Evolutionary conservation across 2,329 filamentous ascomycete species (phyloP), one percentile per base, ranked within the genome.

Genomic region (Botrytis fabae): DNA sequence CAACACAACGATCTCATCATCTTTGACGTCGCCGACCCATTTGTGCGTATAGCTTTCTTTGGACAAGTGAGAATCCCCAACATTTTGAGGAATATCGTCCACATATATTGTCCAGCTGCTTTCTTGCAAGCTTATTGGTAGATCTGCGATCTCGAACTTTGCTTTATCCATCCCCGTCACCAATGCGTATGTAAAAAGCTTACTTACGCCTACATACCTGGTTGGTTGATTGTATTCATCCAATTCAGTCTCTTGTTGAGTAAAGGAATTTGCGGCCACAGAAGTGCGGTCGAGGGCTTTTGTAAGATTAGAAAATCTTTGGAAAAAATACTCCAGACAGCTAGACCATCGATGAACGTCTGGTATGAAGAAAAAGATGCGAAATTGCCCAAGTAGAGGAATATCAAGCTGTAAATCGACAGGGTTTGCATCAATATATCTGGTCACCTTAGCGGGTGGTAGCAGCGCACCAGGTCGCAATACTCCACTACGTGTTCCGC

Each of bases 381-480:
- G 87, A 83, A 94, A 95, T 79, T 95, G 92, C 40, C 92, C 90
- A 9, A 94, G 84, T 81, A 93, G 88, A 1, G 92, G 92, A 62
- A 94, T 92, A 78, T 94, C 92, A 9, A 93, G 88, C 80, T 95
- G 91, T 42, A 94, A 84, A 77, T 94, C 90, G 60, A 95, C 89
- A 0, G 92, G 92, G 78, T 94, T 95, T 5, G 92, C 90, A 81
- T 95, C 92, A 69, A 94, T 87, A 79, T 91, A 94, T 42, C 92
- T 87, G 0, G 91, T 92, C 28, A 91, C 91, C 81, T 89, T 92
- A 59, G 90, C 90, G 3, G 92, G 92, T 4, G 84, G 84, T 16
- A 87, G 81, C 0, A 89, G 79, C 9, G 80, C 77, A 0, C 84
- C 84, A 0, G 83, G 81, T 40, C 78, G 81, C 0, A 87, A 78